Evolutionary conservation across 2,329 filamentous ascomycete genomes (phyloP).

Genomic region (Coccinonectria pachysandricola): DNA sequence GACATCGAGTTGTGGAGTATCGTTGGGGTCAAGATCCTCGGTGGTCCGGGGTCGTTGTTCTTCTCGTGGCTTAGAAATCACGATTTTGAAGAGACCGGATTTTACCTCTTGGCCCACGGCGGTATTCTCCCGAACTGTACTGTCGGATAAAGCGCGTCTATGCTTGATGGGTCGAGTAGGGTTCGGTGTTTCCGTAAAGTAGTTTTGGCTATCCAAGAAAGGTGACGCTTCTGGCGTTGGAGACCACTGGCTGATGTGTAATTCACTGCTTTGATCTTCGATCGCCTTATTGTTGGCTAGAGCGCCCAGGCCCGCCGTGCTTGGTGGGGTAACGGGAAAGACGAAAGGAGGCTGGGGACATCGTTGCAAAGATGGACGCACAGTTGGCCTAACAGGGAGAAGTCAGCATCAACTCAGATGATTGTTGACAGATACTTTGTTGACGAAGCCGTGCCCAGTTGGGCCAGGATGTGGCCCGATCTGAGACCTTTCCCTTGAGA

Average conservation of each 20-base stretch:
- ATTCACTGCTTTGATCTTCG: conserved; percentile 17
- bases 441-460: no score
- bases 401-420: conserved; percentile 11
- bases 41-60: conserved; percentile 51
- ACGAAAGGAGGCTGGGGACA: conserved; percentile 51
- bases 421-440: no score
- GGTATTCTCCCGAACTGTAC: conserved; percentile 61
- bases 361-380: conserved; percentile 51
- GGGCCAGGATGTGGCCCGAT: no score
- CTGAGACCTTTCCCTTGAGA: conserved; percentile 9
- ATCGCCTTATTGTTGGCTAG: conserved; percentile 21
- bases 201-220: conserved; percentile 23
- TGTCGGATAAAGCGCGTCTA: conserved; percentile 64
- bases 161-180: conserved; percentile 27
- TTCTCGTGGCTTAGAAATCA: conserved; percentile 63
- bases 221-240: conserved; percentile 30
- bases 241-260: conserved; percentile 31
- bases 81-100: conserved; percentile 63
- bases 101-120: conserved; percentile 42
- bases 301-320: conserved; percentile 45
- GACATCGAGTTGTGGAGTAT: conserved; percentile 53
- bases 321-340: conserved; percentile 51
- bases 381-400: conserved; percentile 43
- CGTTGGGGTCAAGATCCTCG: conserved; percentile 39
- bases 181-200: conserved; percentile 20